Percentiles rank a stretch among this genome's conserved stretches.
Evolutionary conservation across 805 yeast genomes (phyloP).

Genomic region (Saturnispora gosingensis): DNA sequence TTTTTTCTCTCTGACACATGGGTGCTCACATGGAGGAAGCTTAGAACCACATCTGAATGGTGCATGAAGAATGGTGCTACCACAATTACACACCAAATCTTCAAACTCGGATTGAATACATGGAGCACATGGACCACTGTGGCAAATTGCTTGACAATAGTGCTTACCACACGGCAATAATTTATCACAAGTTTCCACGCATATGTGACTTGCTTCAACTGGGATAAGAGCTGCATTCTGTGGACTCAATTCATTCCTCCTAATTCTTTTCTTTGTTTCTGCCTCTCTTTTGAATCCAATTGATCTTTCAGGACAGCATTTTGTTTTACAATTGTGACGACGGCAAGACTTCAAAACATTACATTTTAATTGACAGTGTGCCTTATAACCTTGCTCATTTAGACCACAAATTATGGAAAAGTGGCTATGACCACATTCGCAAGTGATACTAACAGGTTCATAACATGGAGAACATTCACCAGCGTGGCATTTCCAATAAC

Average conservation of each 20-base stretch:
- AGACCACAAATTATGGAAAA: constrained; percentile 59
- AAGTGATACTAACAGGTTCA: constrained; percentile 39
- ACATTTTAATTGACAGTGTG: constrained; percentile 66
- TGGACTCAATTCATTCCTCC: constrained; percentile 34
- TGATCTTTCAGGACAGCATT: constrained; percentile 65
- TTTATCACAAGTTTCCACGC: constrained; percentile 57
- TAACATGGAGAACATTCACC: constrained; percentile 68
- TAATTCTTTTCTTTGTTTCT: constrained; percentile 36
- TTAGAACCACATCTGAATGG: constrained; percentile 80
- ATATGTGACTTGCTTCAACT: constrained; percentile 67
- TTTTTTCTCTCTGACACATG: constrained; percentile 43
- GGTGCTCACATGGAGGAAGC: constrained; percentile 55
- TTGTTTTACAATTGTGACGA: constrained; percentile 60
- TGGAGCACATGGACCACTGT: constrained; percentile 70
- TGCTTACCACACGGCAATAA: constrained; percentile 58
- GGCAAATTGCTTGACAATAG: constrained; percentile 62
- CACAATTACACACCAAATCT: constrained; percentile 74
- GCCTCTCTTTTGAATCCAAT: constrained; percentile 50
- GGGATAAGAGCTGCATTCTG: constrained; percentile 40
- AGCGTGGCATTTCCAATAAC: constrained; percentile 63
- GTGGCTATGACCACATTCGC: constrained; percentile 53
- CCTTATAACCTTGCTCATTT: constrained; percentile 38
- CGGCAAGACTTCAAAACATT: constrained; percentile 69
- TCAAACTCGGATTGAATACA: constrained; percentile 75
- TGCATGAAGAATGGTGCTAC: constrained; percentile 64